A percentile compares a stretch with the other conserved stretches of the same genome.
Evolutionary conservation across 2,329 filamentous ascomycete species (phyloP).

Genomic region (Neophaeococcomyces mojaviensis): DNA sequence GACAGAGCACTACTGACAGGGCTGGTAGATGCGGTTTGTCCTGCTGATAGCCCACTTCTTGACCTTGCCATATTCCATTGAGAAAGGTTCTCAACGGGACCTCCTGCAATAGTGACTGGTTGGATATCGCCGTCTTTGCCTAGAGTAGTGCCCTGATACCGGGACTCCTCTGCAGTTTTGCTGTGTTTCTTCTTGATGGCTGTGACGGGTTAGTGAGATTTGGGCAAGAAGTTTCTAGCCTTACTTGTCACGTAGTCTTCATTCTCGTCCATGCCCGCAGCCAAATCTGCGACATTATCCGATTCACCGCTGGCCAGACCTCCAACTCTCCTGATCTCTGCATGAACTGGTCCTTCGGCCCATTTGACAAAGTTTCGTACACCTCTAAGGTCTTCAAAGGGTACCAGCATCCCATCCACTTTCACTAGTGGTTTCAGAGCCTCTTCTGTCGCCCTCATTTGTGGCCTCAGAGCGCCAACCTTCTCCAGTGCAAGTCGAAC

Average conservation of each 20-base stretch:
- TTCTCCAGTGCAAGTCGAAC: constrained; percentile 80
- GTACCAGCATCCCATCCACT: constrained; percentile 21
- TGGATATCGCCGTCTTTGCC: constrained; percentile 65
- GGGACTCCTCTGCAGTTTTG: constrained; percentile 77
- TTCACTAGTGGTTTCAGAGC: constrained; percentile 50
- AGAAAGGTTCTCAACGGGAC: constrained; percentile 57
- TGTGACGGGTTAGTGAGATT: constrained; percentile 27
- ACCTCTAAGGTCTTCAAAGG: constrained; percentile 63
- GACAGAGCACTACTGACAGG: constrained; percentile 7
- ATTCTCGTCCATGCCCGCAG: constrained; percentile 45
- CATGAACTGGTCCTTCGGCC: constrained; percentile 66
- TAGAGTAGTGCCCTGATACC: constrained; percentile 76
- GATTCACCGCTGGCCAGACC: constrained; percentile 56
- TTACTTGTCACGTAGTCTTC: constrained; percentile 64
- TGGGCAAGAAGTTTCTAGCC: constrained; percentile 18
- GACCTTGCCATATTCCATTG: constrained; percentile 47
- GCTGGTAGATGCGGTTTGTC: not conserved
- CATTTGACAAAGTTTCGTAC: constrained; percentile 72
- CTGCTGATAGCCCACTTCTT: not conserved
- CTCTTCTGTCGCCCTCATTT: constrained; percentile 61
- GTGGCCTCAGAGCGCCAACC: constrained; percentile 64
- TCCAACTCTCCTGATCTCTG: constrained; percentile 74
- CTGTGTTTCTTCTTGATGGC: constrained; percentile 87
- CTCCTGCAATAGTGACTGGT: constrained; percentile 71
- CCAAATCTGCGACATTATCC: constrained; percentile 41